Evolutionary conservation across 2,329 filamentous ascomycete genomes (phyloP).

Genomic region (Diaporthe ilicicola): DNA sequence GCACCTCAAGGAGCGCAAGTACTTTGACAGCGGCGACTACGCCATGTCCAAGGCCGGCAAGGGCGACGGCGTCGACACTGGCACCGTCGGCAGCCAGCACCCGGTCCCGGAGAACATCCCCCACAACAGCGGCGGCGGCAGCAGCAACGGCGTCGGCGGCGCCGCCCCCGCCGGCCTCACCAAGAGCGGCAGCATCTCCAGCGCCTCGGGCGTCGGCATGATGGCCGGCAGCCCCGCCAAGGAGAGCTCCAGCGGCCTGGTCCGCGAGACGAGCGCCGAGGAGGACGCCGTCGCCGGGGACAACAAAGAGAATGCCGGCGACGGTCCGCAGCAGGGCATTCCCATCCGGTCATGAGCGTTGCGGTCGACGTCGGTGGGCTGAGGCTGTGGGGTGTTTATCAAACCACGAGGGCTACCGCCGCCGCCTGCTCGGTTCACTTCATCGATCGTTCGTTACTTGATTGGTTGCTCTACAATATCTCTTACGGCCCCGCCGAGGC

Average conservation of each 20-base stretch:
- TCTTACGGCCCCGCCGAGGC: neutral
- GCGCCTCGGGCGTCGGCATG: constrained; percentile 52
- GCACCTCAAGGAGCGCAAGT: constrained; percentile 98
- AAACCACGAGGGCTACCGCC: neutral
- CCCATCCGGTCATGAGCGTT: constrained; percentile 68
- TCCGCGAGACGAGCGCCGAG: constrained; percentile 80
- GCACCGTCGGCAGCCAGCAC: constrained; percentile 92
- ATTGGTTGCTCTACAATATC: neutral
- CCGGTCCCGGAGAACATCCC: constrained; percentile 95
- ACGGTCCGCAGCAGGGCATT: constrained; percentile 55
- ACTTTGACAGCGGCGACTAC: constrained; percentile 97
- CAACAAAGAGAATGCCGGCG: constrained; percentile 35
- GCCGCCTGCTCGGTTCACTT: neutral
- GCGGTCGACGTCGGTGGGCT: neutral
- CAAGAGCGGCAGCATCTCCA: constrained; percentile 47
- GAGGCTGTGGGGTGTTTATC: neutral
- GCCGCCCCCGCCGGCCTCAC: constrained; percentile 22
- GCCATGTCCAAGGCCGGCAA: constrained; percentile 98
- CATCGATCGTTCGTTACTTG: neutral
- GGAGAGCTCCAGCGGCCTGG: constrained; percentile 81
- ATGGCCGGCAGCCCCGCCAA: constrained; percentile 83
- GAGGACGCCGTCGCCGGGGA: constrained; percentile 45
- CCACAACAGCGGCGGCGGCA: constrained; percentile 68
- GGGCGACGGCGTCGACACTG: constrained; percentile 91
- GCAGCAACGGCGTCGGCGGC: constrained; percentile 39